These are phyloP conservation scores for Penicillium alfredii DNA, from an alignment of 495 filamentous ascomycete species.

Conservation along the genomic window DNA sequence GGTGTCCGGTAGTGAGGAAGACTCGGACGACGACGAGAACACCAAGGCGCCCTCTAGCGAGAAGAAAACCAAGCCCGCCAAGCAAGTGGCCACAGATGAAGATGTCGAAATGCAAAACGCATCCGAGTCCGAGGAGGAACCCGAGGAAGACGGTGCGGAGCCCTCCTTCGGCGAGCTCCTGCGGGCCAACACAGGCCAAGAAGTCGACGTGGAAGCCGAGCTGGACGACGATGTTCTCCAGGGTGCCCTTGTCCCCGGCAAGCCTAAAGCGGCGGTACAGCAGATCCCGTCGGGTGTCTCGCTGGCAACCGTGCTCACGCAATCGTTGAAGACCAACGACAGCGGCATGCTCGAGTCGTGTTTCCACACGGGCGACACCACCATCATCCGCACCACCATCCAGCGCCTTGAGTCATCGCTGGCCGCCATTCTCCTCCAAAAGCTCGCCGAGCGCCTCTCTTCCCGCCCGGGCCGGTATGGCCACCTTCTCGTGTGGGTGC, in stretches of 20 bases:
- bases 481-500: conserved; percentile 90
- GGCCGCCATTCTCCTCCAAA: conserved; percentile 69
- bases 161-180: conserved; percentile 87
- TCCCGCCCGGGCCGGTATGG: conserved; percentile 82
- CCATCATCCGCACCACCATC: conserved; percentile 77
- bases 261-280: conserved; percentile 36
- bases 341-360: conserved; percentile 82
- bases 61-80: conserved; percentile 30
- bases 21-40: conserved; percentile 41
- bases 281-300: conserved; percentile 70
- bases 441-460: conserved; percentile 81
- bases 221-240: conserved; percentile 38
- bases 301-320: conserved; percentile 80
- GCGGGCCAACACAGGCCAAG: conserved; percentile 58
- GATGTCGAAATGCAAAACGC: conserved; percentile 42
- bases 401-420: conserved; percentile 81
- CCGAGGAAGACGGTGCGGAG: conserved; percentile 48
- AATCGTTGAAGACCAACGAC: conserved; percentile 90
- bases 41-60: conserved; percentile 24
- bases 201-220: conserved; percentile 68
- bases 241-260: conserved; percentile 34
- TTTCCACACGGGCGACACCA: conserved; percentile 67
- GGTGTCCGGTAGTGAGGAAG: conserved; percentile 31
- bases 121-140: conserved; percentile 30
- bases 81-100: conserved; percentile 27